Percentiles rank a stretch among this genome's conserved stretches.
Conservation (phyloP, 768 basidiomycete genomes). For the Tricholoma sp. region DNA sequence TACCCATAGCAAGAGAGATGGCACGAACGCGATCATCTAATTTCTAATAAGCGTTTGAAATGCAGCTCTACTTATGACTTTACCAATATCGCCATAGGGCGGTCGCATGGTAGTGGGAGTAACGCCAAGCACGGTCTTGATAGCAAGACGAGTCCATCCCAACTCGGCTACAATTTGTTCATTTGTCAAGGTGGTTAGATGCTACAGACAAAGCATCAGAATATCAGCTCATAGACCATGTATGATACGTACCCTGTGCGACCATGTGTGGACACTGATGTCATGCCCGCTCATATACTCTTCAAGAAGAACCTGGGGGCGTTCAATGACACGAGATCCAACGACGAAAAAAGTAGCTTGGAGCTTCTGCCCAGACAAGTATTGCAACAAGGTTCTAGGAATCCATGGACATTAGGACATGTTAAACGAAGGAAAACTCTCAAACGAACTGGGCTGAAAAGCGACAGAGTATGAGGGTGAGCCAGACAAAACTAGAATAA, state of each 20-base stretch:
- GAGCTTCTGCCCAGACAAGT: slow-evolving; percentile 56
- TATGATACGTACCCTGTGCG: slow-evolving; percentile 53
- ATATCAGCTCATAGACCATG: not conserved
- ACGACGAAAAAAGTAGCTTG: slow-evolving; percentile 89
- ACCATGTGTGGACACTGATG: slow-evolving; percentile 89
- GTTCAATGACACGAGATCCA: slow-evolving; percentile 78
- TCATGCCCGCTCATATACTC: slow-evolving; percentile 80
- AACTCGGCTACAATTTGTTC: slow-evolving; percentile 89
- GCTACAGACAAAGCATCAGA: slow-evolving; percentile 29
- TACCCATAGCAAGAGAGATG: slow-evolving; percentile 85
- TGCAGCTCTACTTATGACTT: not conserved
- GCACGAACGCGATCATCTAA: slow-evolving; percentile 89
- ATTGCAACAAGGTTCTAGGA: slow-evolving; percentile 55
- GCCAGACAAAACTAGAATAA: not conserved
- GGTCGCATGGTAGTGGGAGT: slow-evolving; percentile 77
- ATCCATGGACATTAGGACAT: not conserved
- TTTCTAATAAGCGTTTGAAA: slow-evolving; percentile 2
- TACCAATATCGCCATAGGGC: slow-evolving; percentile 78
- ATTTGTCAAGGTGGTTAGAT: slow-evolving; percentile 66
- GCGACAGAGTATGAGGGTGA: slow-evolving; percentile 5
- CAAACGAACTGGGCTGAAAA: slow-evolving; percentile 20
- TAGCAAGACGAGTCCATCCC: slow-evolving; percentile 86
- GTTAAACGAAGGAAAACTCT: not conserved
- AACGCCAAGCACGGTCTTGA: slow-evolving; percentile 70
- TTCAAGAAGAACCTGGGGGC: slow-evolving; percentile 67